phyloP scores from a whole-genome alignment of 73 alveolate species.

The Effrenium voratum region DNA sequence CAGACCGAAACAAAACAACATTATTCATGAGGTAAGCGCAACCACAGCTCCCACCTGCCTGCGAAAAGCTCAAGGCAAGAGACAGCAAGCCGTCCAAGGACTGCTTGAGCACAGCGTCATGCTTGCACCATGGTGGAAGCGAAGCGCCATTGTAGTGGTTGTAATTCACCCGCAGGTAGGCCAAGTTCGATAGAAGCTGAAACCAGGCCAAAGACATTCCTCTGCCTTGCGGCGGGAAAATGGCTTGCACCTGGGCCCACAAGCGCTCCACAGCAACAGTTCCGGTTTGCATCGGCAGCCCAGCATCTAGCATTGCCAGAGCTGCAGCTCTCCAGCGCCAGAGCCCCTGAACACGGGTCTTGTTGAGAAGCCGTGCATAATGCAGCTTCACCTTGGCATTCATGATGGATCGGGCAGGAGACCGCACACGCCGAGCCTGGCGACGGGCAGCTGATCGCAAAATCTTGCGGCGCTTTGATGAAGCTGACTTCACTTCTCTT shows the following conservation, averaged over 20 bases:
- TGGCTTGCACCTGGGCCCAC: constrained; percentile 8
- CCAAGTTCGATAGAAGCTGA: constrained; percentile 21
- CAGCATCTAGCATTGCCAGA: constrained; percentile 32
- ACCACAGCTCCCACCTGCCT: neutral
- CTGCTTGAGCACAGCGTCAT: constrained; percentile 5
- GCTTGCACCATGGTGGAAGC: constrained; percentile 14
- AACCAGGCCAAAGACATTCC: neutral
- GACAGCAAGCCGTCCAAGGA: neutral
- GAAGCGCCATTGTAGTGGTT: constrained; percentile 9
- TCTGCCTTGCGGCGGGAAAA: constrained; percentile 14
- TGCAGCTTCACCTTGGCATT: neutral
- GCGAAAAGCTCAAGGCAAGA: neutral
- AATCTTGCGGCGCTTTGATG: neutral
- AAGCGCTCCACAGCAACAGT: constrained; percentile 27
- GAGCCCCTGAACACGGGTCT: neutral
- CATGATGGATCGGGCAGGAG: constrained; percentile 24
- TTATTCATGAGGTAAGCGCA: too few species aligned
- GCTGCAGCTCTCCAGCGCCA: constrained; percentile 46
- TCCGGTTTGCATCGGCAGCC: constrained; percentile 20
- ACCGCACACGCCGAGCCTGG: too few species aligned
- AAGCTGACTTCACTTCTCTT: too few species aligned
- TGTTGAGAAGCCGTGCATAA: neutral
- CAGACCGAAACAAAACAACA: too few species aligned
- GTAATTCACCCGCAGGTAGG: neutral
- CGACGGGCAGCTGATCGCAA: neutral